Evolutionary conservation across 805 yeast species (phyloP).

Genomic region (Wickerhamomyces canadensis): DNA sequence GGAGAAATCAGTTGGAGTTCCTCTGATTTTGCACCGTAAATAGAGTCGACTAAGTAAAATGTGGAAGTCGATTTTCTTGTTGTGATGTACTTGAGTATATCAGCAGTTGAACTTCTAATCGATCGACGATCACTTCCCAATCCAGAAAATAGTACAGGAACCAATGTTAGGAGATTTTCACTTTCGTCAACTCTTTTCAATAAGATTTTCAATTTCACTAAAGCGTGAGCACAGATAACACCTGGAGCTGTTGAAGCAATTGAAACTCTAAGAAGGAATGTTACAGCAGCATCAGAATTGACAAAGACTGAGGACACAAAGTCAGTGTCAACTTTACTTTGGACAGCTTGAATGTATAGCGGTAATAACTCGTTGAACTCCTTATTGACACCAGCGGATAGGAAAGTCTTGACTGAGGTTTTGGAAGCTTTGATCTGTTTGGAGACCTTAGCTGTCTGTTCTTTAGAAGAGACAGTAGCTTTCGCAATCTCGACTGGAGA

Average conservation of each 20-base stretch:
- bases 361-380: conserved; percentile 39
- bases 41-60: conserved; percentile 43
- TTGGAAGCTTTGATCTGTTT: conserved; percentile 13
- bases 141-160: conserved; percentile 54
- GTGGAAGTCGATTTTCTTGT: conserved; percentile 31
- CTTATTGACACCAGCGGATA: conserved; percentile 28
- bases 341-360: conserved; percentile 40
- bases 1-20: conserved; percentile 56
- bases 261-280: conserved; percentile 54
- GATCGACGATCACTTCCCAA: conserved; percentile 43
- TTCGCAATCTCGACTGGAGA: conserved; percentile 2
- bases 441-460: conserved; percentile 11
- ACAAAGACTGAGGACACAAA: conserved; percentile 33
- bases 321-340: conserved; percentile 10
- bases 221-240: conserved; percentile 45
- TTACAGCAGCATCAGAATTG: conserved; percentile 38
- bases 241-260: conserved; percentile 56
- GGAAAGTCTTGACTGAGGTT: conserved; percentile 27
- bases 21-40: conserved; percentile 50
- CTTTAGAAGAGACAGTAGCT: conserved; percentile 10
- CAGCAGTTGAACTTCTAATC: conserved; percentile 42
- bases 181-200: conserved; percentile 31
- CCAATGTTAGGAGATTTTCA: conserved; percentile 43
- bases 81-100: conserved; percentile 32
- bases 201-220: conserved; percentile 34